Conservation (phyloP, 139 green algal species). For the Auxenochlorella pyrenoidosa region DNA sequence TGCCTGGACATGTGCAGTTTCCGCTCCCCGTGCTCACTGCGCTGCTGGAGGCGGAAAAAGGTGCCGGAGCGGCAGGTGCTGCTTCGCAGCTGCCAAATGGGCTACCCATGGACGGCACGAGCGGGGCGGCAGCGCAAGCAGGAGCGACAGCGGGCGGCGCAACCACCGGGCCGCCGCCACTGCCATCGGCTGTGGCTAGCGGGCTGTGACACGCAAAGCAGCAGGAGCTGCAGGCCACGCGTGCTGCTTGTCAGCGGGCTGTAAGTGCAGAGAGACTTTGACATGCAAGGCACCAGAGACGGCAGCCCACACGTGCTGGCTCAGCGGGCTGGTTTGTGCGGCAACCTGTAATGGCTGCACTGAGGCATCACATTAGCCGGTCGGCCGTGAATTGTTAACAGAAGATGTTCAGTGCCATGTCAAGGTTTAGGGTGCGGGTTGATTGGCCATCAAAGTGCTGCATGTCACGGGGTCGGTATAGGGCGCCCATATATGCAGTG, state of each 20-base stretch:
- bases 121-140: neutral
- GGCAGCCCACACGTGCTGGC: too few species aligned
- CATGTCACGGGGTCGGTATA: neutral
- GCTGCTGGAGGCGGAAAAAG: neutral
- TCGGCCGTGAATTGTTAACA: neutral
- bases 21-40: neutral
- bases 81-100: too few species aligned
- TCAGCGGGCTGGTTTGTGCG: too few species aligned
- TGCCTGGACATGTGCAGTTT: conserved; percentile 10
- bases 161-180: neutral
- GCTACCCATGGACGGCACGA: too few species aligned
- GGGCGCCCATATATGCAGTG: neutral
- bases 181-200: conserved; percentile 1
- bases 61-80: neutral
- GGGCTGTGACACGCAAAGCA: too few species aligned
- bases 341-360: too few species aligned
- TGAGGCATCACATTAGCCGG: too few species aligned
- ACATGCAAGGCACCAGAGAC: too few species aligned
- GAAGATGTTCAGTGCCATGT: neutral
- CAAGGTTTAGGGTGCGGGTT: neutral
- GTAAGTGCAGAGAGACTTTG: too few species aligned
- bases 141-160: neutral
- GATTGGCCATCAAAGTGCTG: neutral
- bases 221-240: too few species aligned
- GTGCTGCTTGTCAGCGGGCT: too few species aligned